Evolutionary conservation across 148 eudicot genomes (phyloP).

Genomic region (Pouteria glomerata): DNA sequence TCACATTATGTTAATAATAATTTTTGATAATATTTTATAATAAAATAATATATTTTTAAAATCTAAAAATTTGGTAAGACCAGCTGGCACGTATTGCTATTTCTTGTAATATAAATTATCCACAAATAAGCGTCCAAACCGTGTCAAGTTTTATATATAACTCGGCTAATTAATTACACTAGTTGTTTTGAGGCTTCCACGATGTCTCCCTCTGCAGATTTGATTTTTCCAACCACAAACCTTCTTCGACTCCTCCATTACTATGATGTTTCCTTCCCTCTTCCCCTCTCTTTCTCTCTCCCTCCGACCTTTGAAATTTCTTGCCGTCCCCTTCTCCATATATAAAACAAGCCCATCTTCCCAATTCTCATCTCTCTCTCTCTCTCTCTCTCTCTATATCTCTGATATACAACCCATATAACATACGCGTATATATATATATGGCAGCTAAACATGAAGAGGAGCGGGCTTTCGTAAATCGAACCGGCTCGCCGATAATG

Average conservation of each 20-base stretch:
- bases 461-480: background rate
- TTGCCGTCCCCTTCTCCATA: background rate
- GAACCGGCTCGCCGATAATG: background rate
- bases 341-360: constrained; percentile 9
- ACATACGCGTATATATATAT: background rate
- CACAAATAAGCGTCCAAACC: no score
- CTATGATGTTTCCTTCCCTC: constrained; percentile 27
- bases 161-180: no score
- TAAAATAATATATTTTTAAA: no score
- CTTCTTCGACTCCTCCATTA: background rate
- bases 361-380: background rate
- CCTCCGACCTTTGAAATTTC: no score
- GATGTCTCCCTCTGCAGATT: background rate
- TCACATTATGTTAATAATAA: no score
- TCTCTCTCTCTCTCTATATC: background rate
- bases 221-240: background rate
- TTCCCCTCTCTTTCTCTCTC: constrained; percentile 7
- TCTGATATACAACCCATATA: background rate
- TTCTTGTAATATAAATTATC: no score
- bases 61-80: no score
- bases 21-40: no score
- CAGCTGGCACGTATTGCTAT: no score
- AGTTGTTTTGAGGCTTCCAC: no score
- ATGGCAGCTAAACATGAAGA: constrained; percentile 16
- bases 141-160: no score